Percentiles rank a stretch among this genome's conserved stretches.
These are phyloP conservation scores for Abortiporus biennis DNA, from an alignment of 1,284 basidiomycete species.

Conservation along the genomic window DNA sequence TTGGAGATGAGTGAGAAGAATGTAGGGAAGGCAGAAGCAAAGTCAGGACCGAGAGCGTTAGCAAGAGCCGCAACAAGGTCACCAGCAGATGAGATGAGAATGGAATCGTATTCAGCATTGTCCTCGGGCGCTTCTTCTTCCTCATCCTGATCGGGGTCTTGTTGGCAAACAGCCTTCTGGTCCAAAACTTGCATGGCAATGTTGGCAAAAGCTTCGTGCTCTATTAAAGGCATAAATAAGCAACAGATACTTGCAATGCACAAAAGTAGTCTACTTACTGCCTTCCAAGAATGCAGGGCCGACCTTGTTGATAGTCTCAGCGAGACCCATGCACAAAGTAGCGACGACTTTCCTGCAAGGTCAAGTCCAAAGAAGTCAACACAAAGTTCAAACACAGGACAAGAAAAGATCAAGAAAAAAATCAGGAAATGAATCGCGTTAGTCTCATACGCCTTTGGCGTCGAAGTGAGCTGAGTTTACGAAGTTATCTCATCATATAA, in stretches of 20 bases:
- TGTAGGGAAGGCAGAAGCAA: constrained; percentile 76
- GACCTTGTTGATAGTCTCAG: constrained; percentile 87
- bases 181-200: constrained; percentile 84
- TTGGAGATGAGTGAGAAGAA: constrained; percentile 91
- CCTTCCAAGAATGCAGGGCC: constrained; percentile 81
- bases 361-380: constrained; percentile 16
- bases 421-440: constrained; percentile 32
- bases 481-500: constrained; percentile 50
- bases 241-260: constrained; percentile 7
- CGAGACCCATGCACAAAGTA: constrained; percentile 79
- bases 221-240: constrained; percentile 32
- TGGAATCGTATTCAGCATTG: constrained; percentile 95
- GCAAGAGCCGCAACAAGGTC: constrained; percentile 94
- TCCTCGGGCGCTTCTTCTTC: constrained; percentile 75
- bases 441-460: constrained; percentile 55
- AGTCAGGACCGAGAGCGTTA: constrained; percentile 80
- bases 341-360: constrained; percentile 77
- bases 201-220: constrained; percentile 74
- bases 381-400: constrained; percentile 6
- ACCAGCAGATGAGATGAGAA: constrained; percentile 89
- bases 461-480: constrained; percentile 88
- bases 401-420: constrained; percentile 16
- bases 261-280: constrained; percentile 36
- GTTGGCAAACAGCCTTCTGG: constrained; percentile 92
- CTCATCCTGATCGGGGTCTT: constrained; percentile 94